These are phyloP conservation scores for Brassica nigra DNA, from an alignment of 345 rosid genomes.

Conservation along the genomic window DNA sequence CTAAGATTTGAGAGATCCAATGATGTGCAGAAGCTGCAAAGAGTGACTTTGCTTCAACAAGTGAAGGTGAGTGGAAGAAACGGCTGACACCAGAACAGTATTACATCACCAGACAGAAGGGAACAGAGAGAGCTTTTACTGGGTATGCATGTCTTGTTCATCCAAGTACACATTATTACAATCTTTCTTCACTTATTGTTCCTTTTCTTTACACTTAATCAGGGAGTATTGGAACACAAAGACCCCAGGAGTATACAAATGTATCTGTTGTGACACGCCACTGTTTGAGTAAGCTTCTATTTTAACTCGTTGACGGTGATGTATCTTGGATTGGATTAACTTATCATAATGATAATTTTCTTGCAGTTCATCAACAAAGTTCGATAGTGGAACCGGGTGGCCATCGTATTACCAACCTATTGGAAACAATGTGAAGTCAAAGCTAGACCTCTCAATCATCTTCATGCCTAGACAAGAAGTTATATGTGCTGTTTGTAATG, in stretches of 20 bases:
- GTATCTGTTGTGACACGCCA: constrained; percentile 82
- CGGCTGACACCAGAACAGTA: constrained; percentile 71
- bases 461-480: constrained; percentile 95
- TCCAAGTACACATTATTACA: not conserved
- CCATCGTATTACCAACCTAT: constrained; percentile 83
- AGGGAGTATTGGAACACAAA: constrained; percentile 90
- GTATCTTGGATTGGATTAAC: not conserved
- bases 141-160: constrained; percentile 52
- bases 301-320: not conserved
- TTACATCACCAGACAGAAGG: constrained; percentile 74
- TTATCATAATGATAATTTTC: not conserved
- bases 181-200: not conserved
- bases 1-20: not conserved
- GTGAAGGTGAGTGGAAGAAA: constrained; percentile 76
- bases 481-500: constrained; percentile 62
- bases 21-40: constrained; percentile 45
- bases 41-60: constrained; percentile 47
- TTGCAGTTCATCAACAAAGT: constrained; percentile 83
- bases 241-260: constrained; percentile 78
- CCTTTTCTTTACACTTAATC: constrained; percentile 3
- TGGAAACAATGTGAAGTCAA: constrained; percentile 67
- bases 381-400: constrained; percentile 99
- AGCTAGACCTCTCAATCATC: constrained; percentile 71
- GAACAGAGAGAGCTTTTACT: constrained; percentile 90
- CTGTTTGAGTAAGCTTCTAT: constrained; percentile 64